Conservation (phyloP, 2,329 filamentous ascomycete genomes). For the Colletotrichum zoysiae region DNA sequence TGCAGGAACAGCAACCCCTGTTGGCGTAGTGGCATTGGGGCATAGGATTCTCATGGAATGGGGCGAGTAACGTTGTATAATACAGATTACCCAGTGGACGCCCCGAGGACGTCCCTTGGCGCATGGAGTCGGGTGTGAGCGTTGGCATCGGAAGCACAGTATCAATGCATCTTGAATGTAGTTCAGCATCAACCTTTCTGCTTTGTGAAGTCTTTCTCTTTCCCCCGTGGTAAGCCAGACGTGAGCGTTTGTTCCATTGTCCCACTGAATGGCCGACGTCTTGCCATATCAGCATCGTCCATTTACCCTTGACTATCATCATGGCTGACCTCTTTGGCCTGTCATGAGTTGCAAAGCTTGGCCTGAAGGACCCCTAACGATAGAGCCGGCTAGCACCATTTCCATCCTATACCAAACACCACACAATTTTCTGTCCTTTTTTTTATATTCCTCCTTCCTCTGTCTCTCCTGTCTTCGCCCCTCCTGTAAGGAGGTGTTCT, state of each 20-base stretch:
- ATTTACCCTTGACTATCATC: not conserved
- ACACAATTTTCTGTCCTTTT: not conserved
- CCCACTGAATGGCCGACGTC: not conserved
- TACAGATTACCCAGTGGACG: conserved; percentile 36
- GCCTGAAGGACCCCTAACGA: not conserved
- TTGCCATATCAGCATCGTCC: not conserved
- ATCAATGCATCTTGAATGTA: conserved; percentile 24
- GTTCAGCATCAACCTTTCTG: conserved; percentile 14
- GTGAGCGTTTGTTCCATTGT: not conserved
- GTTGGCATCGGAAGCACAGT: conserved; percentile 19
- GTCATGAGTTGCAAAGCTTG: no score
- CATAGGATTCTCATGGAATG: not conserved
- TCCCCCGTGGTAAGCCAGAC: not conserved
- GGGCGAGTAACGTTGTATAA: conserved; percentile 17
- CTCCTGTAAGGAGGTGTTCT: no score
- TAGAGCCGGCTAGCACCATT: not conserved
- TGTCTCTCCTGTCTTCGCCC: not conserved
- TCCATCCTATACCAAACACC: not conserved
- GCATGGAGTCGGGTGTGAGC: conserved; percentile 38
- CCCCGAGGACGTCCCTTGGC: conserved; percentile 20
- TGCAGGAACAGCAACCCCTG: conserved; percentile 34
- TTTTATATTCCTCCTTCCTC: no score
- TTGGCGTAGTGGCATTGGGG: conserved; percentile 18
- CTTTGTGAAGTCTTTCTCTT: not conserved
- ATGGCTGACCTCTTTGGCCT: no score